phyloP scores from a whole-genome alignment of 2,329 filamentous ascomycete genomes.

The Diaporthe velutina region DNA sequence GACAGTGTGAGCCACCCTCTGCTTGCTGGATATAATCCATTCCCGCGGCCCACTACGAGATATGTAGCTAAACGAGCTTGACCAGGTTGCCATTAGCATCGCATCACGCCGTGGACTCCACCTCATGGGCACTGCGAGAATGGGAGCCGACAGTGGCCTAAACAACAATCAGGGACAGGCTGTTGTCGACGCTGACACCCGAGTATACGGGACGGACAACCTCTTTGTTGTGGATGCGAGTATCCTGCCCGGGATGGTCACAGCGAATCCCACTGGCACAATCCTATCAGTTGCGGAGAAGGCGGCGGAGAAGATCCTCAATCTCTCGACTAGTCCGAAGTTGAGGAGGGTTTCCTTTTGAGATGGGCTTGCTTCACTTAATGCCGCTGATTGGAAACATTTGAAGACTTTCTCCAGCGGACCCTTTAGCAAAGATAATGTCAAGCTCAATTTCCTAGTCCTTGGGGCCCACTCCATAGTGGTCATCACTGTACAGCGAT shows the following conservation, averaged over 20 bases:
- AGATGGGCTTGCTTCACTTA: not conserved
- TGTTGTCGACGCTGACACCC: constrained; percentile 68
- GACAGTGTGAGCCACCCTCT: not conserved
- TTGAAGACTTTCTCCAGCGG: not conserved
- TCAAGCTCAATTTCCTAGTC: constrained; percentile 38
- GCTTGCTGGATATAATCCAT: not conserved
- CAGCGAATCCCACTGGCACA: constrained; percentile 68
- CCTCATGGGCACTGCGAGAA: constrained; percentile 63
- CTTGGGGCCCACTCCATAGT: constrained; percentile 49
- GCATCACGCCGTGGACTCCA: constrained; percentile 17
- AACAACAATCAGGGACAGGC: constrained; percentile 55
- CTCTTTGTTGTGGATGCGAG: constrained; percentile 72
- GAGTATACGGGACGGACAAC: constrained; percentile 71
- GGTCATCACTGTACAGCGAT: constrained; percentile 47
- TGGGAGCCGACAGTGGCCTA: constrained; percentile 65
- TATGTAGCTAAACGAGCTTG: not conserved
- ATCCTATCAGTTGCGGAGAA: constrained; percentile 55
- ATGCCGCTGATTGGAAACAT: not conserved
- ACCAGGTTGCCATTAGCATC: not conserved
- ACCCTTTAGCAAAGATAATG: not conserved
- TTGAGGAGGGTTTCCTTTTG: not conserved
- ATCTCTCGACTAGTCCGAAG: not conserved
- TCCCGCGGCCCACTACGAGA: not conserved
- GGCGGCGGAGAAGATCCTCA: constrained; percentile 45
- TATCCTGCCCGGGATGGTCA: constrained; percentile 74